phyloP scores from a whole-genome alignment of 2,329 filamentous ascomycete genomes.

The Neofusicoccum ribis region DNA sequence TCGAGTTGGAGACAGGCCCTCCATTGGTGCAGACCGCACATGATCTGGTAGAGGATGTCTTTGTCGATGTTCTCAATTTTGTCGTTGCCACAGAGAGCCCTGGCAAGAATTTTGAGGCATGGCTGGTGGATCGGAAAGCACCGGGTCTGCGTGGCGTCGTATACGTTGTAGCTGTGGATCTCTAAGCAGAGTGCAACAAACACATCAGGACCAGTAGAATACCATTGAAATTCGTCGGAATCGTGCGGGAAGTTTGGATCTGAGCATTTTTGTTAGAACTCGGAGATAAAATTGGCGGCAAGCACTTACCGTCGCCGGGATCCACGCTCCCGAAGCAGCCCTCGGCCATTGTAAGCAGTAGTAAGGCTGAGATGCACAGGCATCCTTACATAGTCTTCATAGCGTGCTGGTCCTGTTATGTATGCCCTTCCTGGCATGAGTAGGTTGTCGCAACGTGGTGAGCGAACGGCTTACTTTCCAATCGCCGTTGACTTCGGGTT shows the following conservation, averaged over 20 bases:
- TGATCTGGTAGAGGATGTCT: constrained; percentile 22
- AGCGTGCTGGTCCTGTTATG: constrained; percentile 23
- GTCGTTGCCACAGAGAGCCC: constrained; percentile 18
- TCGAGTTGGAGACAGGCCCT: constrained; percentile 20
- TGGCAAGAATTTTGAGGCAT: constrained; percentile 25
- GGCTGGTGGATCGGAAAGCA: constrained; percentile 27
- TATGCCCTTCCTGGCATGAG: constrained; percentile 20
- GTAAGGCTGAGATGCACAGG: no score
- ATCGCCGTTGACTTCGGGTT: constrained; percentile 20
- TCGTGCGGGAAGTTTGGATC: not conserved
- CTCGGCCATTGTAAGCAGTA: not conserved
- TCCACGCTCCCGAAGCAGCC: not conserved
- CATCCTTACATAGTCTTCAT: constrained; percentile 20
- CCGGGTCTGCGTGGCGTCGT: not conserved
- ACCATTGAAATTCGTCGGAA: not conserved
- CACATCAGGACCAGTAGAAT: not conserved
- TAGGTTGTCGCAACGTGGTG: not conserved
- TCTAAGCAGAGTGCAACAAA: not conserved
- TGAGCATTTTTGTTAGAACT: not conserved
- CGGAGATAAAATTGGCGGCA: no score
- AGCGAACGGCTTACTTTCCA: constrained; percentile 2
- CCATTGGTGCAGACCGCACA: not conserved
- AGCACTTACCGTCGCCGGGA: not conserved
- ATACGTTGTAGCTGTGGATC: constrained; percentile 17
- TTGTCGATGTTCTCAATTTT: constrained; percentile 21